phyloP scores from a whole-genome alignment of 257 asterid genomes.

The Orobanche coerulescens region DNA sequence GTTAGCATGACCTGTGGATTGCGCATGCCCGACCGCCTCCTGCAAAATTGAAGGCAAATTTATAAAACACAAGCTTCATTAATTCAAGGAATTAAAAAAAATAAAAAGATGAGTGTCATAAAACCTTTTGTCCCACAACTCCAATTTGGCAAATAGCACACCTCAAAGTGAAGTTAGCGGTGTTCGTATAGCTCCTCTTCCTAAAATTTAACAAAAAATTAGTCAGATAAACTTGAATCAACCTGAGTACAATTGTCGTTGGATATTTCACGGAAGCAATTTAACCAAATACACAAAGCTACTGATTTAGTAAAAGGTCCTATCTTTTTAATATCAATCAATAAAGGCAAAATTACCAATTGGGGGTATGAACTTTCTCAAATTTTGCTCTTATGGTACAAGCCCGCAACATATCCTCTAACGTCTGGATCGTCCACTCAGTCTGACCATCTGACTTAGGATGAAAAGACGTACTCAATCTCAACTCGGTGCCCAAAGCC shows the following conservation, averaged over 20 bases:
- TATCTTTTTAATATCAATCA: too few relatives aligned
- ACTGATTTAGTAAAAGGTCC: too few relatives aligned
- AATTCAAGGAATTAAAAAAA: slow-evolving; percentile 1
- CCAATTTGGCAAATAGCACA: slow-evolving; percentile 96
- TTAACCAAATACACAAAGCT: background rate
- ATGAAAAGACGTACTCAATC: too few relatives aligned
- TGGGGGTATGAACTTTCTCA: too few relatives aligned
- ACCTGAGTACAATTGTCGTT: background rate
- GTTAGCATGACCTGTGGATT: slow-evolving; percentile 89
- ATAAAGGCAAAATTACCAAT: too few relatives aligned
- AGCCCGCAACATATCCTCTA: too few relatives aligned
- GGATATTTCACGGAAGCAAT: background rate
- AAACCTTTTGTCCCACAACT: slow-evolving; percentile 82
- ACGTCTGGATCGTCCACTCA: too few relatives aligned
- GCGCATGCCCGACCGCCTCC: slow-evolving; percentile 95
- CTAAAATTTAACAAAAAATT: slow-evolving; percentile 28
- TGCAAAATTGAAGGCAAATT: slow-evolving; percentile 24
- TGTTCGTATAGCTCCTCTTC: slow-evolving; percentile 87
- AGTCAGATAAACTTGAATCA: background rate
- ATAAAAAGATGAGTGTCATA: background rate
- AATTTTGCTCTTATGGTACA: too few relatives aligned
- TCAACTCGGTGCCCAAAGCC: too few relatives aligned
- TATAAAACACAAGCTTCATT: background rate
- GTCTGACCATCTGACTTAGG: too few relatives aligned
- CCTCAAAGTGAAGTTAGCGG: slow-evolving; percentile 83